These are phyloP conservation scores for Pelargonium nanum DNA, from an alignment of 345 rosid genomes.

Conservation along the genomic window DNA sequence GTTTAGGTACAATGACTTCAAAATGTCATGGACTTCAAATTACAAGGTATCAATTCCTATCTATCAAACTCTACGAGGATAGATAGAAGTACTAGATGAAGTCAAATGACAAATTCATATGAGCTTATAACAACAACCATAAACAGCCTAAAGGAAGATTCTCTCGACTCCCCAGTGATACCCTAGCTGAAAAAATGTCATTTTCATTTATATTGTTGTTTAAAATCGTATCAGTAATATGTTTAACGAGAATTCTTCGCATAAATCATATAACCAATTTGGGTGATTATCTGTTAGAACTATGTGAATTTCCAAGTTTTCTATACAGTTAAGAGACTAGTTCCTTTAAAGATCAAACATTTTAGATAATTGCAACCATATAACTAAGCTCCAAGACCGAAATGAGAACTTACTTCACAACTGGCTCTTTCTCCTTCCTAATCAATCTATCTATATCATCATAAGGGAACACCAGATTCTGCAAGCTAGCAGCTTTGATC, in stretches of 20 bases:
- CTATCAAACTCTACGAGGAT: background rate
- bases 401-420: slow-evolving; percentile 60
- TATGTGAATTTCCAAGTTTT: background rate
- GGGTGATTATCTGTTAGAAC: background rate
- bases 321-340: too few relatives aligned
- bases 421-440: slow-evolving; percentile 72
- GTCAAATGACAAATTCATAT: background rate
- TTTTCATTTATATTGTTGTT: background rate
- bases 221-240: background rate
- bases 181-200: background rate
- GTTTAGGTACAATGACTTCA: background rate
- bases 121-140: background rate
- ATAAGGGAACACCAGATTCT: slow-evolving; percentile 77
- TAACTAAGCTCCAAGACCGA: background rate
- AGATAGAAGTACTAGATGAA: background rate
- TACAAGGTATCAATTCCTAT: background rate
- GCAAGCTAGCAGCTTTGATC: slow-evolving; percentile 84
- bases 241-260: background rate
- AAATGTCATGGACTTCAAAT: background rate
- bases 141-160: background rate
- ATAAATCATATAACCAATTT: too few relatives aligned
- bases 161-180: too few relatives aligned
- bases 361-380: background rate
- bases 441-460: slow-evolving; percentile 75
- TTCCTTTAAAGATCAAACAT: too few relatives aligned